Percentiles rank a stretch among this genome's conserved stretches.
These are phyloP conservation scores for Nicotiana knightiana DNA, from an alignment of 257 asterid species.

Conservation along the genomic window DNA sequence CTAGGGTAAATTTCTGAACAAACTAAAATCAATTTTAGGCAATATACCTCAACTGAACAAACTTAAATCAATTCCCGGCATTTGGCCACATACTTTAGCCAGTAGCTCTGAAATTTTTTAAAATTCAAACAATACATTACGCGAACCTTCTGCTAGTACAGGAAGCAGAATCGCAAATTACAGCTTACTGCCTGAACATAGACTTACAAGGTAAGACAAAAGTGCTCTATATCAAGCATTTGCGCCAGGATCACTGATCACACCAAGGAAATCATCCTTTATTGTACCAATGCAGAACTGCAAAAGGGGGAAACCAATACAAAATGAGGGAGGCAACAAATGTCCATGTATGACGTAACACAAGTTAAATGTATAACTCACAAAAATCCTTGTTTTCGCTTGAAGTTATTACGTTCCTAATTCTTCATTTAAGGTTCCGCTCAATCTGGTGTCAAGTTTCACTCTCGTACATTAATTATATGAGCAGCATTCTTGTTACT, in stretches of 20 bases:
- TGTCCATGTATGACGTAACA: not conserved
- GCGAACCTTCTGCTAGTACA: not conserved
- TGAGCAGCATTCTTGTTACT: not conserved
- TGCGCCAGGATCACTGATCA: slow-evolving; percentile 79
- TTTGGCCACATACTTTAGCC: not conserved
- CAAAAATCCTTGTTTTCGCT: not conserved
- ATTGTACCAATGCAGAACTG: slow-evolving; percentile 95
- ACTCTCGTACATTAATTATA: not conserved
- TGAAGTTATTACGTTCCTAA: not conserved
- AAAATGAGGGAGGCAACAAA: not conserved
- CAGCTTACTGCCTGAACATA: not conserved
- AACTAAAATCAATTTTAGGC: too few species aligned
- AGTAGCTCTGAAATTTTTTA: not conserved
- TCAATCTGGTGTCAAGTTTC: not conserved
- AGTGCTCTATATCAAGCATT: slow-evolving; percentile 33
- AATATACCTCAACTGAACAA: too few species aligned
- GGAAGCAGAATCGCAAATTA: not conserved
- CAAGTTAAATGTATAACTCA: not conserved
- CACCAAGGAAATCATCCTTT: slow-evolving; percentile 89
- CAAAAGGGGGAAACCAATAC: not conserved
- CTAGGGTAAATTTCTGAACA: too few species aligned
- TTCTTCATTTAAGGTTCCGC: not conserved
- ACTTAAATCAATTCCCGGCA: not conserved
- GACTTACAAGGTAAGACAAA: not conserved
- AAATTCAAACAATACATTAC: not conserved